Conservation (phyloP, 148 eudicot genomes). For the Rhododendron henanense region DNA sequence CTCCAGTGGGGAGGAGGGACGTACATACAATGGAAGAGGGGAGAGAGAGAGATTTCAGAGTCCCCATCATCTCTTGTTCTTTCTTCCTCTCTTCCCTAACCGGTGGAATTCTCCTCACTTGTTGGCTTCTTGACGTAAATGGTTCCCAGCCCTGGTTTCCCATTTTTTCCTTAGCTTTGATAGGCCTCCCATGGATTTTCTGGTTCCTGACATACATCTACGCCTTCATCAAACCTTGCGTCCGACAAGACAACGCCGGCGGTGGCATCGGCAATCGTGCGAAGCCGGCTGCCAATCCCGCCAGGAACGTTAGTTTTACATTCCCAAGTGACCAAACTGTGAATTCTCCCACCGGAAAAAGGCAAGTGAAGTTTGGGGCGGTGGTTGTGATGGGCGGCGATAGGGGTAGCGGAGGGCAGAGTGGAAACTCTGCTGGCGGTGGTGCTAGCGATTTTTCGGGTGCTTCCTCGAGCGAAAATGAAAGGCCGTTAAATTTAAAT, state of each 20-base stretch:
- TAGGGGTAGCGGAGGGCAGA: not conserved
- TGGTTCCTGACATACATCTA: conserved; percentile 34
- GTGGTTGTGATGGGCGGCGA: conserved; percentile 5
- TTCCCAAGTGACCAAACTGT: not conserved
- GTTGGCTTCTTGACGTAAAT: conserved; percentile 12
- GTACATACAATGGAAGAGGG: conserved; percentile 13
- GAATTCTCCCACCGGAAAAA: not conserved
- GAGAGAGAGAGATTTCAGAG: conserved; percentile 23
- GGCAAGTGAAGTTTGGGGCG: not conserved
- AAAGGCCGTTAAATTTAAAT: conserved; percentile 1
- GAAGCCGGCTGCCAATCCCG: not conserved
- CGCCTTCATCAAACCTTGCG: conserved; percentile 23
- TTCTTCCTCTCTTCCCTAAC: conserved; percentile 19
- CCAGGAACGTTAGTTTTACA: not conserved
- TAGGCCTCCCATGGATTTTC: conserved; percentile 30
- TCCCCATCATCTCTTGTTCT: conserved; percentile 22
- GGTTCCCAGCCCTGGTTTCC: conserved; percentile 26
- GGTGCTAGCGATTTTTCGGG: not conserved
- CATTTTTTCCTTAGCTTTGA: conserved; percentile 14
- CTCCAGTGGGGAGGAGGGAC: not conserved
- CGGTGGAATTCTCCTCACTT: conserved; percentile 25
- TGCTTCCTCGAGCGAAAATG: not conserved
- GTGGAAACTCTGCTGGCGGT: not conserved
- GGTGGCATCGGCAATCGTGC: not conserved
- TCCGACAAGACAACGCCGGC: not conserved